Evolutionary conservation across 371 early-diverging fungal species (phyloP).

Genomic region (Mortierella sp.): DNA sequence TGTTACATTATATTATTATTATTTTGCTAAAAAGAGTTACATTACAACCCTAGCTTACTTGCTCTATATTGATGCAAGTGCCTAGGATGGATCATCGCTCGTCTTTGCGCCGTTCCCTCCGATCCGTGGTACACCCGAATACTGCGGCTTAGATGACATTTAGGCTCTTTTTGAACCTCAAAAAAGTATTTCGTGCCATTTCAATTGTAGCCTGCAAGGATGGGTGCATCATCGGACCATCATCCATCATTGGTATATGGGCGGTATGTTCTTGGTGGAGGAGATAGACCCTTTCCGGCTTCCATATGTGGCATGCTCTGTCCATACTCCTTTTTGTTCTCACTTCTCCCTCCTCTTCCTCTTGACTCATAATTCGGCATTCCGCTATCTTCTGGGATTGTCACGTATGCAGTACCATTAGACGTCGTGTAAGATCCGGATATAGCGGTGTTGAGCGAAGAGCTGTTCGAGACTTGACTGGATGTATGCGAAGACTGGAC

Average conservation of each 20-base stretch:
- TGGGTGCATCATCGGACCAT: not conserved
- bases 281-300: constrained; percentile 34
- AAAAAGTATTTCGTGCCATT: constrained; percentile 14
- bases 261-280: constrained; percentile 41
- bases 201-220: not conserved
- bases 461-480: constrained; percentile 10
- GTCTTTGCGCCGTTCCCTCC: constrained; percentile 37
- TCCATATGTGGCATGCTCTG: constrained; percentile 14
- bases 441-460: constrained; percentile 1
- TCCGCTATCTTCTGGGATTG: not conserved
- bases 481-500: not conserved
- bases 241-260: not conserved
- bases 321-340: constrained; percentile 1
- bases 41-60: not conserved
- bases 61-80: constrained; percentile 5
- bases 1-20: not conserved
- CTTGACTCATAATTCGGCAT: not conserved
- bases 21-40: not conserved
- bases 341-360: not conserved
- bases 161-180: not conserved
- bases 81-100: constrained; percentile 18
- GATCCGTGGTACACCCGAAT: constrained; percentile 24
- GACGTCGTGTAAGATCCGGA: constrained; percentile 2
- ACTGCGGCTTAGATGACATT: not conserved
- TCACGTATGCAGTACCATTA: not conserved